Conservation (phyloP, 805 yeast genomes). For the Aciculoconidium aculeatum region DNA sequence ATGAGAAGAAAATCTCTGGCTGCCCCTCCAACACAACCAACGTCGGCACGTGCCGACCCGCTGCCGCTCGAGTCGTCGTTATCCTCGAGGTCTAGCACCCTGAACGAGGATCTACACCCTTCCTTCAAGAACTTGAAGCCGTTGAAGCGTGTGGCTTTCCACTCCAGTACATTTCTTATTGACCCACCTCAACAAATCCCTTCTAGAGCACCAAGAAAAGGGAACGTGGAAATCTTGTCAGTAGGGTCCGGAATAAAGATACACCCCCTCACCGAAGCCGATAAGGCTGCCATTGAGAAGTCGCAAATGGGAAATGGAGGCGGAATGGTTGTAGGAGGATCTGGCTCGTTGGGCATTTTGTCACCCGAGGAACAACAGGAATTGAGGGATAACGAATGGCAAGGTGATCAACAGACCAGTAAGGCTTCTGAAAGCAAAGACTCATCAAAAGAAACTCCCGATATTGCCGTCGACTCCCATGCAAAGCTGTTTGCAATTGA, state of each 20-base stretch:
- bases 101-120: slow-evolving; percentile 11
- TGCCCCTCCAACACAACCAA: slow-evolving; percentile 3
- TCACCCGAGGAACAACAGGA: slow-evolving; percentile 8
- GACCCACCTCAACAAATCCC: slow-evolving; percentile 93
- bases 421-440: slow-evolving; percentile 12
- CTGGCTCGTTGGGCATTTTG: slow-evolving; percentile 54
- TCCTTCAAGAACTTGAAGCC: slow-evolving; percentile 29
- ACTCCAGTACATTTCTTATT: slow-evolving; percentile 35
- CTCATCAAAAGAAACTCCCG: slow-evolving; percentile 7
- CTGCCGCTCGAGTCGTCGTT: slow-evolving; percentile 1
- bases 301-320: slow-evolving; percentile 42
- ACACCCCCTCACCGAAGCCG: slow-evolving; percentile 51
- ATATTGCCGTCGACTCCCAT: slow-evolving; percentile 17
- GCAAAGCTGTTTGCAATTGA: slow-evolving; percentile 24
- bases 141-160: slow-evolving; percentile 38
- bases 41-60: too few relatives aligned
- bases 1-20: slow-evolving; percentile 20
- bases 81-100: too few relatives aligned
- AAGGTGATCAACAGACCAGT: not conserved
- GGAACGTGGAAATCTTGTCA: slow-evolving; percentile 58
- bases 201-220: slow-evolving; percentile 72
- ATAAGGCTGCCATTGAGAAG: slow-evolving; percentile 38
- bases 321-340: slow-evolving; percentile 76
- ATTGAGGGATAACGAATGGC: slow-evolving; percentile 2
- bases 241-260: slow-evolving; percentile 50